These are phyloP conservation scores for Coniochaeta prunicola DNA, from an alignment of 2,329 filamentous ascomycete species.

Conservation along the genomic window DNA sequence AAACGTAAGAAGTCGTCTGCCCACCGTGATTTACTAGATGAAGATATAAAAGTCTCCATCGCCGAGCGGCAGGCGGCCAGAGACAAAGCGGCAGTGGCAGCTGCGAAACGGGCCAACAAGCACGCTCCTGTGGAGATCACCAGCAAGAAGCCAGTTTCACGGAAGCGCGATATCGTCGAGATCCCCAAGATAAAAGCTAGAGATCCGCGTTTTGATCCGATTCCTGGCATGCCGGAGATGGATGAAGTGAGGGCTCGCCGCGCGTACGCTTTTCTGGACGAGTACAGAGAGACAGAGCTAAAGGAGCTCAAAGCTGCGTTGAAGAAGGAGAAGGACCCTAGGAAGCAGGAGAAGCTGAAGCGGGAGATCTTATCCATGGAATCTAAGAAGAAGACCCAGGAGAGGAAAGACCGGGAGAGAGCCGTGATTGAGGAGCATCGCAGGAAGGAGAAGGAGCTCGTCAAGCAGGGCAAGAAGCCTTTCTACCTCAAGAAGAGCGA, in stretches of 20 bases:
- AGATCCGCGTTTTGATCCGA: conserved; percentile 82
- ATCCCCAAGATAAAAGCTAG: conserved; percentile 54
- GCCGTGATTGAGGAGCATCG: conserved; percentile 69
- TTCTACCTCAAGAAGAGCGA: conserved; percentile 92
- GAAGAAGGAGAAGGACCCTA: conserved; percentile 55
- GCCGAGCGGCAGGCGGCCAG: conserved; percentile 13
- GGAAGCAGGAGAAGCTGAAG: conserved; percentile 63
- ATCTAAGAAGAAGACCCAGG: conserved; percentile 64
- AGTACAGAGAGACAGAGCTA: conserved; percentile 82
- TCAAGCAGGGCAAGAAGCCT: conserved; percentile 83
- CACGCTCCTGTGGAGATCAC: conserved; percentile 81
- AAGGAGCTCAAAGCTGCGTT: conserved; percentile 62
- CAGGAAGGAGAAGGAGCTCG: conserved; percentile 73
- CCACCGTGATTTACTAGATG: conserved; percentile 31
- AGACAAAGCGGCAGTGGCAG: conserved; percentile 22
- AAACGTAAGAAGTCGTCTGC: conserved; percentile 27
- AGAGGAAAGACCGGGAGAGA: conserved; percentile 61
- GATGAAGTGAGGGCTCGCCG: conserved; percentile 55
- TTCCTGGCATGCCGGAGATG: conserved; percentile 32
- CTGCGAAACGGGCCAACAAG: conserved; percentile 55
- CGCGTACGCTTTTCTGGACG: conserved; percentile 82
- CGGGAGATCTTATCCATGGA: conserved; percentile 70
- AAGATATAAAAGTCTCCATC: neutral
- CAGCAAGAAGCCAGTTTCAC: conserved; percentile 75
- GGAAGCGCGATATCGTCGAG: conserved; percentile 65